Base-by-base conservation (phyloP, 805 yeast species). In the Suhomyces sp. region DNA sequence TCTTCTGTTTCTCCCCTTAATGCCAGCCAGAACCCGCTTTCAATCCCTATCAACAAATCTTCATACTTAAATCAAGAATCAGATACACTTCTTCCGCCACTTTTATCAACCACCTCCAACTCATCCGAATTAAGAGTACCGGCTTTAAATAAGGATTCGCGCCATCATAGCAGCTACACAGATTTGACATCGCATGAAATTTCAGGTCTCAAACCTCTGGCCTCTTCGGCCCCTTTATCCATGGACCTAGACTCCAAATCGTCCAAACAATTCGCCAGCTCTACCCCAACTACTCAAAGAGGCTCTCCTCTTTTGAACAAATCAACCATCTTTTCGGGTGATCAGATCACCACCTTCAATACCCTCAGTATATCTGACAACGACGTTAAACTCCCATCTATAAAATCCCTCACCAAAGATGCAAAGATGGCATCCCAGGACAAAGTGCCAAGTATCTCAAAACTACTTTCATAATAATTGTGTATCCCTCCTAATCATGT, bases 401-500 rank as follows among this genome's bases (percentile, higher is more conserved):
- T 52, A 13, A 50, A 48, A 15, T 33, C 50, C 25, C 44, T 47
- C 19, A 13, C 48, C 17, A 35, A 33, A 35, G 29, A 41, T 13
- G 31, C 47, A 24, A 44, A 41, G 15, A 10, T 25, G 10, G 35
- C 46, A 10, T 46, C 49, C 8, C 20, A 41, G 3, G 54, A 53
- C 25, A 56, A 53, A 46, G 57, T 56, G 40, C 55, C 59, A 24
- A 53, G 52, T 25, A 53, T 56, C 41, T 47, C 50, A 12, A 47
- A 47, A 21, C 27, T 47, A 9, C 45, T 47, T 15, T 47, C 50
- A 10, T 47, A 25, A 21, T 17, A n/a, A 37, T n/a, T n/a, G n/a
- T n/a, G n/a, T n/a, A n/a, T n/a, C n/a, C n/a, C n/a, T n/a, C n/a
- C n/a, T n/a, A n/a, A n/a, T n/a, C n/a, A n/a, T n/a, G n/a, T n/a